These are phyloP conservation scores for Talaromyces sp. DNA, from an alignment of 2,329 filamentous ascomycete genomes.

Conservation along the genomic window DNA sequence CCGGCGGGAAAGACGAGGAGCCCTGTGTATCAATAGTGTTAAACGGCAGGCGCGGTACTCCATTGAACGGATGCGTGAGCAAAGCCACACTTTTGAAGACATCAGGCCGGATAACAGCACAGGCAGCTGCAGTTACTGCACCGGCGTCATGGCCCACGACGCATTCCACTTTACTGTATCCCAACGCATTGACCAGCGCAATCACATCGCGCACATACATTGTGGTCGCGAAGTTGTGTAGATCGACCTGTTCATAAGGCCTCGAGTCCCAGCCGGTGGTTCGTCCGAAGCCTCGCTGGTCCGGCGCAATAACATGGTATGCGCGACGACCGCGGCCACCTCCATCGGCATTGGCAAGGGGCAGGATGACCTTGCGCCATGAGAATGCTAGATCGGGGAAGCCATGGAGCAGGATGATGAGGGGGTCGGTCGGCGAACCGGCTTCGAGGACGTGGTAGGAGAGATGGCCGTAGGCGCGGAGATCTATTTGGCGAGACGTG, in stretches of 20 bases:
- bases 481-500: conserved; percentile 55
- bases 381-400: conserved; percentile 68
- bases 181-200: conserved; percentile 58
- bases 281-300: conserved; percentile 66
- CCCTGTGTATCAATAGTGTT: conserved; percentile 35
- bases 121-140: conserved; percentile 57
- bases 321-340: neutral
- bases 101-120: conserved; percentile 61
- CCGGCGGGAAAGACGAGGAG: conserved; percentile 7
- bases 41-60: conserved; percentile 49
- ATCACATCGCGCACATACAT: conserved; percentile 61
- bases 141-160: conserved; percentile 64
- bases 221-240: conserved; percentile 56
- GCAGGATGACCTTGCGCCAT: conserved; percentile 62
- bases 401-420: conserved; percentile 63
- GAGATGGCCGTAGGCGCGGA: conserved; percentile 48
- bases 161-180: conserved; percentile 56
- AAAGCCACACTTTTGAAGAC: conserved; percentile 60
- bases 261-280: conserved; percentile 59
- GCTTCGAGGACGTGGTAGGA: conserved; percentile 61
- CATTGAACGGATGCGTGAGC: conserved; percentile 64
- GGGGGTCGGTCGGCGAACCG: conserved; percentile 47
- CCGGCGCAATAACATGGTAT: conserved; percentile 64
- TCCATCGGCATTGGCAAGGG: conserved; percentile 48
- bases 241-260: conserved; percentile 51